Evolutionary conservation across 1,284 basidiomycete genomes (phyloP).

Genomic region (Kalmanozyma brasiliensis): DNA sequence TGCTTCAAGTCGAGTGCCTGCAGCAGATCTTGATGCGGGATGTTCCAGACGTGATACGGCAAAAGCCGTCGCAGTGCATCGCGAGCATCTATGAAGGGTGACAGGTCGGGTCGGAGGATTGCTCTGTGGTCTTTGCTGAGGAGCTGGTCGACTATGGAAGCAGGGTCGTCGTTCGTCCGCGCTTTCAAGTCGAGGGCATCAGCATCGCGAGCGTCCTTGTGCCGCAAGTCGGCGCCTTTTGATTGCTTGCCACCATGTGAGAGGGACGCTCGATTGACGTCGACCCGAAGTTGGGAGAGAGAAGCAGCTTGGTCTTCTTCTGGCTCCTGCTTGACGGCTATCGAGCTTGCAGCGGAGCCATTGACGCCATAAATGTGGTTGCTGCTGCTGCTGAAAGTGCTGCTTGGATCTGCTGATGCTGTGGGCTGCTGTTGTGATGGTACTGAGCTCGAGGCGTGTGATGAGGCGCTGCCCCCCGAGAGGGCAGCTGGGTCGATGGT

Average conservation of each 20-base stretch:
- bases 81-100: conserved; percentile 50
- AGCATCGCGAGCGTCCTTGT: neutral
- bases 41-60: conserved; percentile 65
- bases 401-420: neutral
- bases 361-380: conserved; percentile 2
- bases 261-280: neutral
- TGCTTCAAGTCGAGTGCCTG: conserved; percentile 19
- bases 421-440: neutral
- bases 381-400: conserved; percentile 4
- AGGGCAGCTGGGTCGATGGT: conserved; percentile 41
- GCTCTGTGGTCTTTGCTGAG: conserved; percentile 47
- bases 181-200: conserved; percentile 3
- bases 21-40: conserved; percentile 57
- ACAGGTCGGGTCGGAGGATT: conserved; percentile 54
- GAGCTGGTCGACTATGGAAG: conserved; percentile 16
- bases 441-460: neutral
- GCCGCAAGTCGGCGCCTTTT: neutral
- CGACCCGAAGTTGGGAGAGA: neutral
- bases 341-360: conserved; percentile 4
- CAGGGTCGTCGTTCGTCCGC: conserved; percentile 1
- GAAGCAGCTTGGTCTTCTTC: conserved; percentile 14
- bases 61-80: conserved; percentile 59
- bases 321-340: conserved; percentile 43
- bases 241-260: neutral
- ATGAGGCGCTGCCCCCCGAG: neutral